These are phyloP conservation scores for Meyerozyma sp. DNA, from an alignment of 1,139 yeast species.

Conservation along the genomic window DNA sequence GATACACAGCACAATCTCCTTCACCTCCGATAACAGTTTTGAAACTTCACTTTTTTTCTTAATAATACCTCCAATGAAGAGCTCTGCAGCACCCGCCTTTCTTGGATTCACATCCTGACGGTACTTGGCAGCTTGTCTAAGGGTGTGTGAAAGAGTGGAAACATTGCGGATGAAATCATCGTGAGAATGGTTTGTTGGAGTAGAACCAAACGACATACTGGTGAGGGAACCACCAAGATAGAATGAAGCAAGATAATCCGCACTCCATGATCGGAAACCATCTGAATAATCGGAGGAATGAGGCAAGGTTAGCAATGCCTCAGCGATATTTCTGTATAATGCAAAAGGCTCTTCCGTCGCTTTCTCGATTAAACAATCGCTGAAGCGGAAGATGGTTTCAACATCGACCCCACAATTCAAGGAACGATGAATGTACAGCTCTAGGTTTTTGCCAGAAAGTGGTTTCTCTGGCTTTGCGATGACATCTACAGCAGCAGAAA, in stretches of 20 bases:
- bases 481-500: neutral
- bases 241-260: constrained; percentile 35
- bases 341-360: neutral
- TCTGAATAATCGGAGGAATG: constrained; percentile 7
- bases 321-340: constrained; percentile 13
- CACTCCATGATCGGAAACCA: constrained; percentile 34
- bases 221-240: constrained; percentile 17
- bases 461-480: neutral
- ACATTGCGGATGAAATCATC: constrained; percentile 4
- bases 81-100: constrained; percentile 28
- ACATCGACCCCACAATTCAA: neutral
- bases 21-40: constrained; percentile 13
- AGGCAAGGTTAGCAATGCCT: constrained; percentile 12
- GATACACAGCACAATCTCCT: constrained; percentile 15
- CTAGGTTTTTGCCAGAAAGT: neutral
- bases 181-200: neutral
- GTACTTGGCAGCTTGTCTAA: constrained; percentile 7
- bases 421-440: neutral
- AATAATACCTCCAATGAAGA: constrained; percentile 33
- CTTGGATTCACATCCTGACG: constrained; percentile 6
- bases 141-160: constrained; percentile 4
- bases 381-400: neutral
- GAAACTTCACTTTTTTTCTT: constrained; percentile 13
- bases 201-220: neutral
- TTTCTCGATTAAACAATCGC: neutral